phyloP scores from a whole-genome alignment of 192 early-diverging fungal genomes.

The Geranomyces variabilis region DNA sequence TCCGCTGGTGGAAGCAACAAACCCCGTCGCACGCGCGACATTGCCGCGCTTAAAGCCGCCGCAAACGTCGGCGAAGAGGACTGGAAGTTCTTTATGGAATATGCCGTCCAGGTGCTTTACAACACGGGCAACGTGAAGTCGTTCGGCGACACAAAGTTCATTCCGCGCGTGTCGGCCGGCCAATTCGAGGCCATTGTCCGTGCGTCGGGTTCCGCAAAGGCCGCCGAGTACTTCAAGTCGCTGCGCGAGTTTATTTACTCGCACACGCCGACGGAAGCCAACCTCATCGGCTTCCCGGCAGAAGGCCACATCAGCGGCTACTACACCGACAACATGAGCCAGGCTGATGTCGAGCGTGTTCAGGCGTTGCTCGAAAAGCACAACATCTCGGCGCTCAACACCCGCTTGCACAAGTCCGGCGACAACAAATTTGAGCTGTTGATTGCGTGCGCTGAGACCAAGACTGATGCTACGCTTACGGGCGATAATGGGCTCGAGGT shows the following conservation, averaged over 20 bases:
- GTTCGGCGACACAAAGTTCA: slow-evolving; percentile 68
- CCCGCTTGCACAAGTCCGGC: slow-evolving; percentile 48
- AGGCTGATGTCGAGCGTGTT: slow-evolving; percentile 50
- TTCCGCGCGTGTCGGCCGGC: slow-evolving; percentile 47
- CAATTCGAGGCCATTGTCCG: slow-evolving; percentile 53
- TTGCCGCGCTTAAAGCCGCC: slow-evolving; percentile 14
- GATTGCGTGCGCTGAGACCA: slow-evolving; percentile 44
- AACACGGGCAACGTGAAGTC: slow-evolving; percentile 64
- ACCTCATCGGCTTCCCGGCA: slow-evolving; percentile 59
- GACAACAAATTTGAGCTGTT: slow-evolving; percentile 33
- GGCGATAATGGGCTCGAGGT: slow-evolving; percentile 44
- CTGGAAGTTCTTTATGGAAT: slow-evolving; percentile 60
- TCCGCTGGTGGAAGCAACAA: too few relatives aligned
- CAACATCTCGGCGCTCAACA: slow-evolving; percentile 48
- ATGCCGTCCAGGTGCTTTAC: slow-evolving; percentile 44
- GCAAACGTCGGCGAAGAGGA: slow-evolving; percentile 48
- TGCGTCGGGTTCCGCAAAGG: slow-evolving; percentile 34
- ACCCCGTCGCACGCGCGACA: slow-evolving; percentile 18
- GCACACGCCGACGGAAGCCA: slow-evolving; percentile 42
- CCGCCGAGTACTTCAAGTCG: slow-evolving; percentile 34
- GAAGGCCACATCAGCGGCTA: slow-evolving; percentile 66
- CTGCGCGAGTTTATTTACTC: slow-evolving; percentile 44
- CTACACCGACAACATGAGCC: slow-evolving; percentile 51
- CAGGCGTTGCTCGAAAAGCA: slow-evolving; percentile 45
- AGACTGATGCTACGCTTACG: slow-evolving; percentile 25